These are phyloP conservation scores for Corrigiola litoralis DNA, from an alignment of 179 eudicot genomes.

Conservation along the genomic window DNA sequence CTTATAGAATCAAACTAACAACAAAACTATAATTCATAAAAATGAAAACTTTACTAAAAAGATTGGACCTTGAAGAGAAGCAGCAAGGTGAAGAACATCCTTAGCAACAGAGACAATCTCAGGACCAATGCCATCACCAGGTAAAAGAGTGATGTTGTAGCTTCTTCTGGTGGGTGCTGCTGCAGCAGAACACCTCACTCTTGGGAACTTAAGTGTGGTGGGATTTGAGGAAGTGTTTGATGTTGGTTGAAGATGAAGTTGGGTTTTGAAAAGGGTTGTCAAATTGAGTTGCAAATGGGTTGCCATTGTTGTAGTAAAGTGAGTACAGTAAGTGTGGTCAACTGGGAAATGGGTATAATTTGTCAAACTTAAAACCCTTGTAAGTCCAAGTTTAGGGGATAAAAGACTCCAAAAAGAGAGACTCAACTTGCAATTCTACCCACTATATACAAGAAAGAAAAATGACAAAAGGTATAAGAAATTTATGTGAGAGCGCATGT, in stretches of 20 bases:
- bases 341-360: no score
- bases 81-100: slow-evolving; percentile 61
- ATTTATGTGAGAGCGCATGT: no score
- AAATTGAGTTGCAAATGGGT: neutral
- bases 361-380: no score
- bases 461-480: no score
- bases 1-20: neutral
- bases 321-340: no score
- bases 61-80: slow-evolving; percentile 55
- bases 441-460: no score
- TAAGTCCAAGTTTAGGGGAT: no score
- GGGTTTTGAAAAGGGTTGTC: slow-evolving; percentile 11
- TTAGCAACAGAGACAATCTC: slow-evolving; percentile 85
- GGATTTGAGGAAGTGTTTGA: neutral
- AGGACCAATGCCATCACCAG: slow-evolving; percentile 98
- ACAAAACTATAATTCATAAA: neutral
- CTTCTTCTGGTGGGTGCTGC: slow-evolving; percentile 28
- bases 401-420: no score
- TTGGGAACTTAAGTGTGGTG: slow-evolving; percentile 11
- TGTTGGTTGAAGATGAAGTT: neutral
- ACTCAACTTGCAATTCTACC: no score
- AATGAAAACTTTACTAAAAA: neutral
- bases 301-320: neutral
- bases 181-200: slow-evolving; percentile 51
- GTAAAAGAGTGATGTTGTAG: slow-evolving; percentile 77